phyloP scores from a whole-genome alignment of 768 basidiomycete genomes.

The Calocybe cyanea region DNA sequence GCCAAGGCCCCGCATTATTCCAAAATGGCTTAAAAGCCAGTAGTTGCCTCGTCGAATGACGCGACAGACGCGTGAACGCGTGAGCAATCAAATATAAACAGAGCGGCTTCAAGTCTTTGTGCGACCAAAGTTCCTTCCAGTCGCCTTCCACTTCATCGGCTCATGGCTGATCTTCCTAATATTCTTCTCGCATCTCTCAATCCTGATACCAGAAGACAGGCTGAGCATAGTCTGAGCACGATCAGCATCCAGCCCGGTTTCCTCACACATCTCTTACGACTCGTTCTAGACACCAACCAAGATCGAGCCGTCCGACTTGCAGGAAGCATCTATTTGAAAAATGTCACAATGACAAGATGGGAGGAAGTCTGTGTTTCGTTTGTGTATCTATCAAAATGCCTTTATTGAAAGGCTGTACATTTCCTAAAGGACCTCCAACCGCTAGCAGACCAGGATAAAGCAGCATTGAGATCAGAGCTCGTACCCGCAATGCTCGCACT shows the following conservation, averaged over 20 bases:
- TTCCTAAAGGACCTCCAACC: constrained; percentile 64
- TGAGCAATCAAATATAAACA: constrained; percentile 12
- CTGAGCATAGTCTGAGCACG: constrained; percentile 70
- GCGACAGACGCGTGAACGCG: constrained; percentile 1
- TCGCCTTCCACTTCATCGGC: background rate
- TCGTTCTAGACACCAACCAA: constrained; percentile 67
- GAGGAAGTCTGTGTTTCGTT: constrained; percentile 58
- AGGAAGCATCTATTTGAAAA: constrained; percentile 90
- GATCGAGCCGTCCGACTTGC: constrained; percentile 75
- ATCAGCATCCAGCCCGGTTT: constrained; percentile 77
- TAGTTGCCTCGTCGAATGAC: background rate
- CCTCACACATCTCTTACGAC: constrained; percentile 68
- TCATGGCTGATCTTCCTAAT: constrained; percentile 64
- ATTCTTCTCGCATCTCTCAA: constrained; percentile 72
- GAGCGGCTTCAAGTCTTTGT: constrained; percentile 6
- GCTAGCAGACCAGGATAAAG: constrained; percentile 68
- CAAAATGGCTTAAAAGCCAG: too few species aligned
- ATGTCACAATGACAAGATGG: constrained; percentile 84
- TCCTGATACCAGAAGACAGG: constrained; percentile 68
- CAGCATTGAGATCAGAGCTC: constrained; percentile 66
- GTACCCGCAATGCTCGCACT: constrained; percentile 91
- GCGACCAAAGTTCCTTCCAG: constrained; percentile 5
- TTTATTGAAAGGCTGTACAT: background rate
- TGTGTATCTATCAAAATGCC: background rate
- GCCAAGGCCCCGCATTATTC: too few species aligned